Percentiles rank a stretch among this genome's conserved stretches.
These are phyloP conservation scores for Phtheirospermum japonicum DNA, from an alignment of 257 asterid genomes.

Conservation along the genomic window DNA sequence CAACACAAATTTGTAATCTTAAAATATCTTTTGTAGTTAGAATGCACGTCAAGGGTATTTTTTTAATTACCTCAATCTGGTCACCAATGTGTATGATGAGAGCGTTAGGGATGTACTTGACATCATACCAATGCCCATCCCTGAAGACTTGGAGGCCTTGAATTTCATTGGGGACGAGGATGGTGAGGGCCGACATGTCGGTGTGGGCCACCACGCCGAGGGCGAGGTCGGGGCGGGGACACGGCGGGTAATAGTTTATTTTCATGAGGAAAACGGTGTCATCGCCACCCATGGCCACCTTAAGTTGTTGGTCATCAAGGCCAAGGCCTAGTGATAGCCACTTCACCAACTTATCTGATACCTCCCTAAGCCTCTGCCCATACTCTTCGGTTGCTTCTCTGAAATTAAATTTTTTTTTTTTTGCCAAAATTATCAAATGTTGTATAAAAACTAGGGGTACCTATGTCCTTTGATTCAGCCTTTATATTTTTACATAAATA, in stretches of 20 bases:
- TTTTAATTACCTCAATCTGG: slow-evolving; percentile 58
- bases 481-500: too few relatives aligned
- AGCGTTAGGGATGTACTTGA: slow-evolving; percentile 76
- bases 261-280: slow-evolving; percentile 55
- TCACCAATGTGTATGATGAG: slow-evolving; percentile 83
- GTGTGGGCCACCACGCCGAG: slow-evolving; percentile 95
- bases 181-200: slow-evolving; percentile 66
- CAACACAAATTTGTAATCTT: too few relatives aligned
- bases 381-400: slow-evolving; percentile 71
- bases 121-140: slow-evolving; percentile 72
- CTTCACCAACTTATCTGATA: slow-evolving; percentile 43
- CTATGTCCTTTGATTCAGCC: too few relatives aligned
- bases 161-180: slow-evolving; percentile 77
- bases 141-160: slow-evolving; percentile 83
- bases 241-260: slow-evolving; percentile 86
- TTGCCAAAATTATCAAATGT: too few relatives aligned
- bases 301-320: slow-evolving; percentile 45
- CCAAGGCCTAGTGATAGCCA: slow-evolving; percentile 68
- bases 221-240: slow-evolving; percentile 84
- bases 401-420: neutral
- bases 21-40: too few relatives aligned
- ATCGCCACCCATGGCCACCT: slow-evolving; percentile 59
- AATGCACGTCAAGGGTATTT: neutral
- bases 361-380: slow-evolving; percentile 39
- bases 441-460: too few relatives aligned